phyloP scores from a whole-genome alignment of 1,284 basidiomycete genomes.

The Mycosarcoma maydis region DNA sequence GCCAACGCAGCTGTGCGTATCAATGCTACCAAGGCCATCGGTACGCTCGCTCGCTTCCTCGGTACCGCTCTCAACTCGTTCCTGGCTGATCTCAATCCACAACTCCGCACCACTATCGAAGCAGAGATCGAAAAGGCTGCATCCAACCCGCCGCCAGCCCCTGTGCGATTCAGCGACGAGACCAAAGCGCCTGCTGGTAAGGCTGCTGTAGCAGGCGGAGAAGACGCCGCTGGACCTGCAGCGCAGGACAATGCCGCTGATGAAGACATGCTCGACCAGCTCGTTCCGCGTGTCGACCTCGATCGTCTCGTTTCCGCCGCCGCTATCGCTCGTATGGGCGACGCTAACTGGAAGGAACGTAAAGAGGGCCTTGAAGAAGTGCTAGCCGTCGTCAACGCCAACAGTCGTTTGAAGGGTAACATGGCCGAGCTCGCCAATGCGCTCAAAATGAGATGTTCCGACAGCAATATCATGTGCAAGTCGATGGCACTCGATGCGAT shows the following conservation, averaged over 20 bases:
- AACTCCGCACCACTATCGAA: constrained; percentile 88
- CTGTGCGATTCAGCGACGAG: constrained; percentile 69
- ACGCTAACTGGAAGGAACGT: constrained; percentile 91
- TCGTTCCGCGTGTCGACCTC: constrained; percentile 93
- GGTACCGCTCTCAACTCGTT: constrained; percentile 90
- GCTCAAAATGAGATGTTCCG: constrained; percentile 86
- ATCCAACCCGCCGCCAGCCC: constrained; percentile 80
- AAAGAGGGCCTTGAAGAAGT: constrained; percentile 92
- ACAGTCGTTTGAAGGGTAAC: constrained; percentile 87
- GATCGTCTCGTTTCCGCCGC: constrained; percentile 87
- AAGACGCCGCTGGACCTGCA: constrained; percentile 5
- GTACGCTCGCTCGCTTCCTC: constrained; percentile 90
- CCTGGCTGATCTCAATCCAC: constrained; percentile 91
- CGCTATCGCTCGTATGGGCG: constrained; percentile 85
- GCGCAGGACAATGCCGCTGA: constrained; percentile 39
- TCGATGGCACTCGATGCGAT: constrained; percentile 88
- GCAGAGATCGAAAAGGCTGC: constrained; percentile 95
- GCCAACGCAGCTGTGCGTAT: constrained; percentile 93
- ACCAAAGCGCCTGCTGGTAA: constrained; percentile 27
- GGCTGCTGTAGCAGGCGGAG: constrained; percentile 8
- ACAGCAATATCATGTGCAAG: constrained; percentile 95
- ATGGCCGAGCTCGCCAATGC: constrained; percentile 88
- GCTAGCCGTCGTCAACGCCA: constrained; percentile 83
- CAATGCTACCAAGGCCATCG: constrained; percentile 91
- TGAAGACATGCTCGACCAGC: constrained; percentile 74